Evolutionary conservation across 495 filamentous ascomycete species (phyloP).

Genomic region (Lentithecium fluviatile): DNA sequence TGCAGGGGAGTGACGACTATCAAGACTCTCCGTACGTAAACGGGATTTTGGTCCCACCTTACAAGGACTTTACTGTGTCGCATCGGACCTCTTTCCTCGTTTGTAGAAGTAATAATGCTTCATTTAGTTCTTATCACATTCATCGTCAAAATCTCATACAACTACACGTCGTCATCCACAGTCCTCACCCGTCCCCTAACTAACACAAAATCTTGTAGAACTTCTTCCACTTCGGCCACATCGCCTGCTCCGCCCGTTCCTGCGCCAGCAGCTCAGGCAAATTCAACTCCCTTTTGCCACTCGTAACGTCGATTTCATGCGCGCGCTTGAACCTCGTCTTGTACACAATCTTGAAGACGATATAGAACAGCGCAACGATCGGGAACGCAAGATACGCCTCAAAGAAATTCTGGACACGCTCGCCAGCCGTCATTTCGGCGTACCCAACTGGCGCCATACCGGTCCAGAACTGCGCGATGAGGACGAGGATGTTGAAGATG

Average conservation of each 20-base stretch:
- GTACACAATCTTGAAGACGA: slow-evolving; percentile 30
- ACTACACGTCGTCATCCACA: no score
- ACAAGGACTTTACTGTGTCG: no score
- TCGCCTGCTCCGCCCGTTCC: slow-evolving; percentile 33
- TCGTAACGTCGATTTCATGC: slow-evolving; percentile 35
- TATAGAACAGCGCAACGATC: slow-evolving; percentile 30
- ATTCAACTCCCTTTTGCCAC: slow-evolving; percentile 36
- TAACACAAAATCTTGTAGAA: slow-evolving; percentile 37
- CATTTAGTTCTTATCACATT: no score
- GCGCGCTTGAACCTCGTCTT: slow-evolving; percentile 33
- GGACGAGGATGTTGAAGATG: slow-evolving; percentile 69
- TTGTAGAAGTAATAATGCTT: no score
- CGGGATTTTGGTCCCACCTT: no score
- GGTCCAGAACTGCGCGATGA: slow-evolving; percentile 40
- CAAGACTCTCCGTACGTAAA: no score
- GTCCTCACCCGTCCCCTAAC: no score
- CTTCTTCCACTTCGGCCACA: slow-evolving; percentile 38
- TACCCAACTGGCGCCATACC: slow-evolving; percentile 38
- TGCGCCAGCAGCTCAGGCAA: slow-evolving; percentile 32
- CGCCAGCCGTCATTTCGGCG: slow-evolving; percentile 37
- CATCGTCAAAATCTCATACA: no score
- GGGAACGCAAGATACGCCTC: slow-evolving; percentile 36
- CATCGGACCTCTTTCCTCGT: no score
- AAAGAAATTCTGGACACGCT: slow-evolving; percentile 33
- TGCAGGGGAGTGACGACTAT: no score